A percentile compares a stretch with the other conserved stretches of the same genome.
Conservation (phyloP, 2,329 filamentous ascomycete genomes). For the Westerdykella sp. region DNA sequence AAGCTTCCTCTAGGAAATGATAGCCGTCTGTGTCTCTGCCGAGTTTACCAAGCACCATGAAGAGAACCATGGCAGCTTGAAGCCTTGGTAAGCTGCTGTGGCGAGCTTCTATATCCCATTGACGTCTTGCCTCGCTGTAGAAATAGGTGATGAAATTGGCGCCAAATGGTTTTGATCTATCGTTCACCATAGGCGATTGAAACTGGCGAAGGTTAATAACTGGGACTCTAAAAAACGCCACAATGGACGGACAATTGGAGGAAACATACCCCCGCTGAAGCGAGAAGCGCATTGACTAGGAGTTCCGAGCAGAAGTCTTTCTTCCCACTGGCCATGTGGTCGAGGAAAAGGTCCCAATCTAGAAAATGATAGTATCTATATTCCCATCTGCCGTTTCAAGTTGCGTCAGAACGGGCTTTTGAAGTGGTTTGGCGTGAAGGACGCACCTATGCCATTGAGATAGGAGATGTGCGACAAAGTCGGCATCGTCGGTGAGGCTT, state of each 20-base stretch:
- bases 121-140: constrained; percentile 23
- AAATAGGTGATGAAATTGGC: constrained; percentile 22
- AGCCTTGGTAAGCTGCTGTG: constrained; percentile 19
- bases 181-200: constrained; percentile 19
- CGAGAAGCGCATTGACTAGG: constrained; percentile 26
- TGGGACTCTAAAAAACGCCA: not conserved
- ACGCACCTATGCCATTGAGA: constrained; percentile 15
- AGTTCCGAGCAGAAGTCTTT: constrained; percentile 26
- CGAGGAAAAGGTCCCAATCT: constrained; percentile 26
- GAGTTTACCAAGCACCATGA: constrained; percentile 25
- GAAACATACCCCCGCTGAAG: constrained; percentile 19
- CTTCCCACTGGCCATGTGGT: constrained; percentile 19
- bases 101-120: constrained; percentile 23
- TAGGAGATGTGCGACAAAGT: constrained; percentile 19
- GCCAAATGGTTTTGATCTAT: constrained; percentile 23
- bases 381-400: constrained; percentile 10
- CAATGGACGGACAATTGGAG: not conserved
- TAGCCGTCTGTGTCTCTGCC: constrained; percentile 27
- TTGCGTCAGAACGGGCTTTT: not conserved
- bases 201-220: constrained; percentile 11
- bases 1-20: constrained; percentile 23
- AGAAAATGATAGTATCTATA: constrained; percentile 25
- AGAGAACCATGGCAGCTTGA: constrained; percentile 24
- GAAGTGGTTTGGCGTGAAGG: not conserved
- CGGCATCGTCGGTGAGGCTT: constrained; percentile 12